Evolutionary conservation across 2,329 filamentous ascomycete genomes (phyloP), one percentile per base, ranked within the genome.

Genomic region (Tolypocladium guangdongense): DNA sequence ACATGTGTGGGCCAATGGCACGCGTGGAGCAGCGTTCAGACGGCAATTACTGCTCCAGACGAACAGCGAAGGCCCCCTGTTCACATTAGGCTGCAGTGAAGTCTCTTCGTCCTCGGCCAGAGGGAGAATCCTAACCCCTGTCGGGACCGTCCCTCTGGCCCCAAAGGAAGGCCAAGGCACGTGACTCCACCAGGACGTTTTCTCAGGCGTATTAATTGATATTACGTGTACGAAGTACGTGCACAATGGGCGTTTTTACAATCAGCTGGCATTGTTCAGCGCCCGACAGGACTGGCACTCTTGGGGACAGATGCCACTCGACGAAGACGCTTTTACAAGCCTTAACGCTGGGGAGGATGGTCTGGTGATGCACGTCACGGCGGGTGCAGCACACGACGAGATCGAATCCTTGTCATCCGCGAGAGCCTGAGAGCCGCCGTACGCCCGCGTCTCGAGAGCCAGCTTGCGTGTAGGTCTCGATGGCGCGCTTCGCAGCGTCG

Each of bases 291-390:
- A n/a, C n/a, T n/a, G n/a, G n/a, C n/a, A n/a, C n/a, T n/a, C n/a
- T n/a, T n/a, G n/a, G 64, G 0, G 76, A 77, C 0, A 84, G 66
- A 7, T 79, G 81, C 78, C 81, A 84, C 65, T 84, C 81, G 0
- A 81, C 71, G 54, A 69, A 84, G 0, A 78, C 70, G 0, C 66
- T 60, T 61, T 83, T 82, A 0, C 79, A 80, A 0, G 77, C 75
- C 16, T 67, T 66, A 1, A 82, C 57, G 18, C 73, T 75, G 0
- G 80, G 75, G 12, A 70, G 65, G 0, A 72, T 66, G 2, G 72
- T 73, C 2, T 64, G 54, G 46, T 73, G 68, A 56, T 84, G 81
- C 1, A 71, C 70, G 54, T 82, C 78, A 0, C 81, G 79, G 4
- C 78, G 71, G 0, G 78, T 81, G 43, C 64, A 70, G 56, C 75